Evolutionary conservation across 805 yeast genomes (phyloP), one percentile per base, ranked within the genome.

Genomic region (Teunomyces atbi): DNA sequence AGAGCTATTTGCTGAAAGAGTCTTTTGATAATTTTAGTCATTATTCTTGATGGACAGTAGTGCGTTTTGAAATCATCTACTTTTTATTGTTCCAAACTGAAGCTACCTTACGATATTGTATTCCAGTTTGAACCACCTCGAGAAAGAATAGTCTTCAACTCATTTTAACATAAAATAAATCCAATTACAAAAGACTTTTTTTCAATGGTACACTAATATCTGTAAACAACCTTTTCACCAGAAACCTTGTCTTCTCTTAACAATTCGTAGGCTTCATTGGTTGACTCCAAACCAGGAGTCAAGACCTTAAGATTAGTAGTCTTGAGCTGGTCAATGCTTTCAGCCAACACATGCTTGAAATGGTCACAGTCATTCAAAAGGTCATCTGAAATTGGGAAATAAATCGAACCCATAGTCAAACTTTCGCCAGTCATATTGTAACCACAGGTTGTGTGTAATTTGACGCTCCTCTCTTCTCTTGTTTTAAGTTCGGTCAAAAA

Each of bases 141-240:
- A n/a, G n/a, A n/a, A n/a, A n/a, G n/a, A n/a, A n/a, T n/a, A n/a
- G n/a, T n/a, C n/a, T n/a, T n/a, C n/a, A n/a, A n/a, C n/a, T n/a
- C n/a, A n/a, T n/a, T n/a, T n/a, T n/a, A n/a, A n/a, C n/a, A n/a
- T n/a, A n/a, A n/a, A n/a, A n/a, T n/a, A n/a, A n/a, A n/a, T n/a
- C n/a, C n/a, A n/a, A n/a, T n/a, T n/a, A n/a, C n/a, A n/a, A n/a
- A n/a, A n/a, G n/a, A n/a, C n/a, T n/a, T n/a, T n/a, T n/a, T n/a
- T n/a, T n/a, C n/a, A n/a, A n/a, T n/a, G n/a, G n/a, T n/a, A n/a
- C n/a, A n/a, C n/a, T n/a, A n/a, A n/a, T n/a, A 12, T 26, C 69
- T 62, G 51, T 71, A 67, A 7, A 76, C 78, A 45, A 77, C 50
- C 57, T 77, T 78, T 49, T 69, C 72, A 44, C 65, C 77, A 46